Evolutionary conservation across 2,329 filamentous ascomycete genomes (phyloP).

Genomic region (Emmonsia crescens): DNA sequence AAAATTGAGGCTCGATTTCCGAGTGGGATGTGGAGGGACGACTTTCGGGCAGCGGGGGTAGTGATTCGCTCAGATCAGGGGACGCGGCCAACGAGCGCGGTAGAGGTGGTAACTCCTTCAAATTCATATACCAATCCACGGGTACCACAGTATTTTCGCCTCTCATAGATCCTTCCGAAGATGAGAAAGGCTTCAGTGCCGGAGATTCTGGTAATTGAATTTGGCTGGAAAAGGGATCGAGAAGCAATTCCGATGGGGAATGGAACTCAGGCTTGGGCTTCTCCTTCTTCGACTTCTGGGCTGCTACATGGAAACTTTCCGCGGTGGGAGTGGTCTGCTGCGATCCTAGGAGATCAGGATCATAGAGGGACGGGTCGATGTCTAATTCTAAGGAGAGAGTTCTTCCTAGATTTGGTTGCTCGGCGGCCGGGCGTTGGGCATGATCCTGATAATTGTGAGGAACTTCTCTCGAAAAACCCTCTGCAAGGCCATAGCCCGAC

Average conservation of each 20-base stretch:
- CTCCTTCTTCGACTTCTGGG: constrained; percentile 23
- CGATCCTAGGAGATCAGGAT: constrained; percentile 46
- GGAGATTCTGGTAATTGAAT: constrained; percentile 18
- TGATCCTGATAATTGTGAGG: background rate
- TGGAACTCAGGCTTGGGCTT: constrained; percentile 37
- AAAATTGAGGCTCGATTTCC: constrained; percentile 8
- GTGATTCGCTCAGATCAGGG: constrained; percentile 5
- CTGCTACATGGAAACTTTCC: constrained; percentile 33
- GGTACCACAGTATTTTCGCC: constrained; percentile 15
- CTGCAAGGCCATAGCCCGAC: constrained; percentile 13
- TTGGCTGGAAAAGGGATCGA: constrained; percentile 23
- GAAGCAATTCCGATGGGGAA: constrained; percentile 36
- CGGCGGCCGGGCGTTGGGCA: constrained; percentile 12
- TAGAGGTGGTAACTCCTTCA: constrained; percentile 7
- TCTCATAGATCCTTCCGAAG: constrained; percentile 23
- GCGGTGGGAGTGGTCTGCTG: constrained; percentile 60
- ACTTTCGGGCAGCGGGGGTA: background rate
- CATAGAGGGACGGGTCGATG: constrained; percentile 19
- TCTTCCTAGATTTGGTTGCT: constrained; percentile 16
- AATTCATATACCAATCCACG: constrained; percentile 13
- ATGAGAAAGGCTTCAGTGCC: constrained; percentile 18
- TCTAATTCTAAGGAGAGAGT: constrained; percentile 19
- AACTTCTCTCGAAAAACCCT: constrained; percentile 9
- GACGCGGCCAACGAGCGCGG: constrained; percentile 2
- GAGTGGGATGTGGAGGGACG: constrained; percentile 7